These are phyloP conservation scores for Trichophyton simii DNA, from an alignment of 2,329 filamentous ascomycete genomes.

Conservation along the genomic window DNA sequence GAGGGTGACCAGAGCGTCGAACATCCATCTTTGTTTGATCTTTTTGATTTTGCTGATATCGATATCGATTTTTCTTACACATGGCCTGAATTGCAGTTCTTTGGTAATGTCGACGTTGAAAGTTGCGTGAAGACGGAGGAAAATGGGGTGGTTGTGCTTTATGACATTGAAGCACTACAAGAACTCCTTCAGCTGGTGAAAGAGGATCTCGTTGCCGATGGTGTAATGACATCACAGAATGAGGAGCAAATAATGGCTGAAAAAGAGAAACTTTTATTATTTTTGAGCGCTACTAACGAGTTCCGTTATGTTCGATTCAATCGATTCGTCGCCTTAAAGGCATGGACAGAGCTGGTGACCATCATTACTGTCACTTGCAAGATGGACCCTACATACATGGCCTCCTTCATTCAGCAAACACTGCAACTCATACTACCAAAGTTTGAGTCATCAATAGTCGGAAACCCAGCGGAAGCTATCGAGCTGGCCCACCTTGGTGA, in stretches of 20 bases:
- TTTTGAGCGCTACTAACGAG: conserved; percentile 32
- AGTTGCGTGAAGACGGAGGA: conserved; percentile 50
- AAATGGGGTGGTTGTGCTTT: conserved; percentile 41
- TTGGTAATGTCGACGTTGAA: conserved; percentile 55
- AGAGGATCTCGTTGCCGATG: conserved; percentile 26
- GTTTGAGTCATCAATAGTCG: conserved; percentile 62
- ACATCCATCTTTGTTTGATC: conserved; percentile 72
- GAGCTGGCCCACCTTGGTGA: conserved; percentile 66
- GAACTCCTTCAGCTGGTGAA: conserved; percentile 54
- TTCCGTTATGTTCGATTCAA: conserved; percentile 25
- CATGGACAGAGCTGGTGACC: conserved; percentile 75
- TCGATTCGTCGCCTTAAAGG: conserved; percentile 57
- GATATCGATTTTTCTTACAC: conserved; percentile 38
- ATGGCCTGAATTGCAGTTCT: conserved; percentile 45
- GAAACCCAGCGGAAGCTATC: conserved; percentile 56
- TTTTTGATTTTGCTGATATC: conserved; percentile 79
- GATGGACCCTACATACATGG: conserved; percentile 58
- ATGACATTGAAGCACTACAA: conserved; percentile 57
- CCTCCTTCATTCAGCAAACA: conserved; percentile 70
- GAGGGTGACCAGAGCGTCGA: conserved; percentile 52
- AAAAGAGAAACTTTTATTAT: conserved; percentile 25
- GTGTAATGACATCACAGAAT: conserved; percentile 34
- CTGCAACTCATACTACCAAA: conserved; percentile 81
- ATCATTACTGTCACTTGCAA: conserved; percentile 74
- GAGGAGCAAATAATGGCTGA: conserved; percentile 32